phyloP scores from a whole-genome alignment of 495 filamentous ascomycete genomes.

The Niebla homalea region DNA sequence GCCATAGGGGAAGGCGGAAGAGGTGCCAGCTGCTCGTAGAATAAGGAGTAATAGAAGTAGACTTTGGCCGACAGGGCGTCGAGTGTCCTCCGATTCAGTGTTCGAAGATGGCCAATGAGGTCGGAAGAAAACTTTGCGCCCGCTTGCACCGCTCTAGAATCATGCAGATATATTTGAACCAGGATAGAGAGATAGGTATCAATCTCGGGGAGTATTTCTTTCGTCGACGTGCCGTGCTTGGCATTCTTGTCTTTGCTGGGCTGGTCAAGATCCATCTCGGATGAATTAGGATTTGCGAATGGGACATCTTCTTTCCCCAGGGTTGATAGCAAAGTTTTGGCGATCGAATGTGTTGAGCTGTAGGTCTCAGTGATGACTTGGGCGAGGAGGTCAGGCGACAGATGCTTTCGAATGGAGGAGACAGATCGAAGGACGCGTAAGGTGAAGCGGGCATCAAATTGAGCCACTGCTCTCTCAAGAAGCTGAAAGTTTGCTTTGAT shows the following conservation, averaged over 20 bases:
- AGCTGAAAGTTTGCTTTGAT: slow-evolving; percentile 88
- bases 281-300: slow-evolving; percentile 38
- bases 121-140: slow-evolving; percentile 73
- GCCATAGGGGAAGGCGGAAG: slow-evolving; percentile 78
- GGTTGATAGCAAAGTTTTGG: slow-evolving; percentile 54
- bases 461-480: slow-evolving; percentile 77
- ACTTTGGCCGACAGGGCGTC: slow-evolving; percentile 88
- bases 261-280: slow-evolving; percentile 69
- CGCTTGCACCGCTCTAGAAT: slow-evolving; percentile 60
- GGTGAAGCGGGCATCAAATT: slow-evolving; percentile 91
- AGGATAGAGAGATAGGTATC: slow-evolving; percentile 87
- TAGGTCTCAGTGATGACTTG: slow-evolving; percentile 75
- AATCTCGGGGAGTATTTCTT: slow-evolving; percentile 76
- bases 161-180: slow-evolving; percentile 77
- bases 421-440: slow-evolving; percentile 88
- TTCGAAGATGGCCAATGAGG: slow-evolving; percentile 71
- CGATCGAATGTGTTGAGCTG: slow-evolving; percentile 46
- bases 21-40: slow-evolving; percentile 77
- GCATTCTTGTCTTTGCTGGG: slow-evolving; percentile 38
- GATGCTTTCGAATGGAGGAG: slow-evolving; percentile 83
- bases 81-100: slow-evolving; percentile 81
- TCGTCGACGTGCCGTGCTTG: slow-evolving; percentile 26
- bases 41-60: slow-evolving; percentile 94
- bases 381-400: slow-evolving; percentile 66
- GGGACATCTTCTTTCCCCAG: slow-evolving; percentile 49